Evolutionary conservation across 441 rosid genomes (phyloP), one percentile per base, ranked within the genome.

Genomic region (Kokia cookei): DNA sequence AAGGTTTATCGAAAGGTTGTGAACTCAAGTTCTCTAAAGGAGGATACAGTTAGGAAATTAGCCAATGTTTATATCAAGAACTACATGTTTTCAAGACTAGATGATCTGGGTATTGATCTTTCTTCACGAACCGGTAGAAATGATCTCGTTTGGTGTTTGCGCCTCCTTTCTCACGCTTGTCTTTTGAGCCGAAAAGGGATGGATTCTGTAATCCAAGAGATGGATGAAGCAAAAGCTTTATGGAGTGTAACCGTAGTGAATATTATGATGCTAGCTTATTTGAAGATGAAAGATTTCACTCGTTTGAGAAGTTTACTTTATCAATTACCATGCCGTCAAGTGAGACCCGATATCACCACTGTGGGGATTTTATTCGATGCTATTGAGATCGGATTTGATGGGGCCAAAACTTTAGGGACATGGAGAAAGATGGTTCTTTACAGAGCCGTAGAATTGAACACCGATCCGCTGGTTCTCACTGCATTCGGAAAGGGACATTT

Each of bases 1-100:
- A 84, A 79, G 63, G 70, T 77, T 3, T 87, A 83, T 66, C 76
- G 75, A 24, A 82, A 80, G 85, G 58, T 80, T 40, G 26, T 78
- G 50, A 77, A 80, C 58, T 82, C 80, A 14, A 74, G 69, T 24
- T 72, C 53, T 74, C 43, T 88, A 2, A 83, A 85, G 69, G 94
- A 89, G 64, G 87, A 77, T 76, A 75, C 87, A 58, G 78, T 91
- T 61, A 83, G 92, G 85, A 87, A 80, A 73, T 15, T 91, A 74
- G 92, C 94, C 29, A 54, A 53, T 14, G 82, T 87, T 79, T 89
- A 93, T 47, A 84, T 93, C 13, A 79, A 80, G 47, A 86, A 85
- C 77, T 75, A 76, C 32, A 93, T 93, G 97, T 91, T 85, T 65
- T 93, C 97, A 4, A 88, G 92, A 40, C 80, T 93, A 50, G 87